Percentiles rank a stretch among this genome's conserved stretches.
Evolutionary conservation across 148 eudicot genomes (phyloP).

Genomic region (Rhododendron ovatum): DNA sequence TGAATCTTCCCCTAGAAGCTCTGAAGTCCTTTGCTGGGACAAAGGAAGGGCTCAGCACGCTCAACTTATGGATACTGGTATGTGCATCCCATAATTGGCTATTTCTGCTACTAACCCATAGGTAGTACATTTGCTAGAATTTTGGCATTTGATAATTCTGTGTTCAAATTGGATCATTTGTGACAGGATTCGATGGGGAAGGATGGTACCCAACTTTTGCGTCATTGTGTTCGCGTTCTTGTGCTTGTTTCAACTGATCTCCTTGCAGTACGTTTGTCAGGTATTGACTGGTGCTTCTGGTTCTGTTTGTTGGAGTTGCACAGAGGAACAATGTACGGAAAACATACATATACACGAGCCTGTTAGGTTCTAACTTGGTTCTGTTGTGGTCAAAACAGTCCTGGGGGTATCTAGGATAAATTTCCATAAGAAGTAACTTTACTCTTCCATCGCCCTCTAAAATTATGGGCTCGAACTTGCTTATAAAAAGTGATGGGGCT

Average conservation of each 20-base stretch:
- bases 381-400: not conserved
- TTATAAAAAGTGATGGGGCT: not conserved
- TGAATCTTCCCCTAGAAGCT: constrained; percentile 71
- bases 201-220: constrained; percentile 95
- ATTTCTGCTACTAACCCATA: not conserved
- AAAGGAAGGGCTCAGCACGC: constrained; percentile 73
- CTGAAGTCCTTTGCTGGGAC: constrained; percentile 93
- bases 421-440: not conserved
- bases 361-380: not conserved
- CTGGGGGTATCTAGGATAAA: not conserved
- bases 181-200: constrained; percentile 98
- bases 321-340: not conserved
- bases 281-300: constrained; percentile 34
- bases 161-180: not conserved
- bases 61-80: constrained; percentile 96
- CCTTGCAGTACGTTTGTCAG: constrained; percentile 89
- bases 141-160: not conserved
- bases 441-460: not conserved
- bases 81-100: constrained; percentile 9
- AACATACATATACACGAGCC: not conserved
- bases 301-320: not conserved
- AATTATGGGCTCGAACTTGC: not conserved
- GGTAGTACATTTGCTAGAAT: not conserved
- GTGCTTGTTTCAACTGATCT: constrained; percentile 86
- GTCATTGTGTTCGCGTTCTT: constrained; percentile 94